phyloP scores from a whole-genome alignment of 2,329 filamentous ascomycete genomes.

The Fusarium succisae region DNA sequence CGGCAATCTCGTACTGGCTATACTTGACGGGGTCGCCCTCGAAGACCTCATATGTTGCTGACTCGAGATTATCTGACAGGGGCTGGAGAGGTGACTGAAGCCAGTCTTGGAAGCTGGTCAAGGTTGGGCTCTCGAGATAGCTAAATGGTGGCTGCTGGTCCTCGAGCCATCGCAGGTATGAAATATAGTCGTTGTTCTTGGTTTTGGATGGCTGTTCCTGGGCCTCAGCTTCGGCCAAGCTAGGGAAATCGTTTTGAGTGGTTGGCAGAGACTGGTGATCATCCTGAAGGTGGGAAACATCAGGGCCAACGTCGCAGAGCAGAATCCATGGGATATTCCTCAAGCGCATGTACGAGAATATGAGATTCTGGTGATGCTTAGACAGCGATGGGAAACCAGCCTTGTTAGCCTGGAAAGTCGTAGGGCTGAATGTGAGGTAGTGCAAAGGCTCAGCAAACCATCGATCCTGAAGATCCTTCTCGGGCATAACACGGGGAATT shows the following conservation, averaged over 20 bases:
- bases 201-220: constrained; percentile 47
- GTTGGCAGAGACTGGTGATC: constrained; percentile 39
- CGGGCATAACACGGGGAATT: constrained; percentile 67
- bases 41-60: constrained; percentile 97
- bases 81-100: constrained; percentile 95
- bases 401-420: constrained; percentile 68
- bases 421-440: constrained; percentile 64
- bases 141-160: constrained; percentile 75
- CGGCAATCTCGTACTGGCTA: constrained; percentile 89
- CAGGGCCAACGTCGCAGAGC: constrained; percentile 68
- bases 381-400: constrained; percentile 69
- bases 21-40: constrained; percentile 99
- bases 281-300: constrained; percentile 46
- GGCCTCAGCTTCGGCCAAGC: constrained; percentile 69
- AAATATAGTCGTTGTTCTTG: constrained; percentile 62
- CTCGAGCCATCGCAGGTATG: constrained; percentile 87
- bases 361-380: constrained; percentile 68
- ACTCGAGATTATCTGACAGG: constrained; percentile 94
- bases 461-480: constrained; percentile 68
- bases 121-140: constrained; percentile 59
- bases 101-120: constrained; percentile 84
- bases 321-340: constrained; percentile 71
- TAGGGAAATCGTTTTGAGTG: constrained; percentile 70
- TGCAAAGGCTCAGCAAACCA: constrained; percentile 77
- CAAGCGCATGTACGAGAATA: constrained; percentile 71